phyloP scores from a whole-genome alignment of 2,329 filamentous ascomycete species.

The Neophaeococcomyces aloes region DNA sequence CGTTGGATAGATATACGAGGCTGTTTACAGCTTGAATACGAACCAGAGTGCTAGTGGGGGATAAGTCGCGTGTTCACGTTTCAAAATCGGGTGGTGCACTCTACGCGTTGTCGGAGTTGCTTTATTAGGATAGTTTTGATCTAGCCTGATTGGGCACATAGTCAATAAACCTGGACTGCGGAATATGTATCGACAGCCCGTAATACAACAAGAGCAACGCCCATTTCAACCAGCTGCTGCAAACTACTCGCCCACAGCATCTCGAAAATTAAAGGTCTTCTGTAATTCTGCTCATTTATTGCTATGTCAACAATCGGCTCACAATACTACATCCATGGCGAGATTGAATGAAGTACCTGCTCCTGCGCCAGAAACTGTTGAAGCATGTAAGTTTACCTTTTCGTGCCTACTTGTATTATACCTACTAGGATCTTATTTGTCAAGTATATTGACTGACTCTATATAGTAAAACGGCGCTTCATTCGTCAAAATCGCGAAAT shows the following conservation, averaged over 20 bases:
- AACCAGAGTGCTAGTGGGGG: too few species aligned
- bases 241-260: too few species aligned
- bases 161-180: background rate
- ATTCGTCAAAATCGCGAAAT: constrained; percentile 57
- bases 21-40: too few species aligned
- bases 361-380: constrained; percentile 36
- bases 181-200: too few species aligned
- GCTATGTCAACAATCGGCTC: constrained; percentile 3
- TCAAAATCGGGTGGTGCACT: background rate
- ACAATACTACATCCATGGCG: constrained; percentile 30
- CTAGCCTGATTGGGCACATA: background rate
- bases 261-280: too few species aligned
- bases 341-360: constrained; percentile 38
- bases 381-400: constrained; percentile 32
- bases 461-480: constrained; percentile 52
- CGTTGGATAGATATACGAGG: too few species aligned
- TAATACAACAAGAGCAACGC: too few species aligned
- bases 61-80: too few species aligned
- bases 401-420: too few species aligned
- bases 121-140: background rate
- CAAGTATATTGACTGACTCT: too few species aligned
- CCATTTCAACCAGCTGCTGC: too few species aligned
- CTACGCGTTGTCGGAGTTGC: constrained; percentile 2
- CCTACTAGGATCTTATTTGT: too few species aligned
- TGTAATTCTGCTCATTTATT: constrained; percentile 6